Evolutionary conservation across 1,284 basidiomycete genomes (phyloP), one percentile per base, ranked within the genome.

Genomic region (Cryptococcus wingfieldii): DNA sequence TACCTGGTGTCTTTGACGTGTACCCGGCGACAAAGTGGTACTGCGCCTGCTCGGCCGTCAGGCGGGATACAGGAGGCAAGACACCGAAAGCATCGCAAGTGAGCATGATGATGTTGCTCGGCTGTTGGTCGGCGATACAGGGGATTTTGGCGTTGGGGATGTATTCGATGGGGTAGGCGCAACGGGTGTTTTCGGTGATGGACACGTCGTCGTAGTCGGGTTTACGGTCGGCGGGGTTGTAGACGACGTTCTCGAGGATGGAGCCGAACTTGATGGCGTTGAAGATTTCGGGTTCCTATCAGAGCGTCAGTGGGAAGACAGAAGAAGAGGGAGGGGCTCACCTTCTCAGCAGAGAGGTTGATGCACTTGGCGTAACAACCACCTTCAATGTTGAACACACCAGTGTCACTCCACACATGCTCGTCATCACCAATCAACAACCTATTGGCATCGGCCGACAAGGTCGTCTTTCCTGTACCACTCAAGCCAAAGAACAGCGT

Each of bases 361-460:
- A 98, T 90, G 78, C 86, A 89, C 82, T 99, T 98, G 79, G 95
- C 95, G 78, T 98, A 99, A 81, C 95, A 99, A 56, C 96, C 95
- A 68, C 95, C 95, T 77, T 99, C 95, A 70, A 98, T 99, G 84
- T 98, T 98, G 86, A 98, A 98, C 61, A 99, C 95, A 77, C 95
- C 96, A 23, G 83, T 86, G 78, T 96, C 93, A 34, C 90, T 92
- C 94, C 93, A 97, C 71, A 97, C 94, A 77, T 97, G 94, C 80
- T 97, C 93, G 75, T 97, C 94, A 75, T 97, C 93, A 70, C 94
- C 93, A 68, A 97, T 96, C 58, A 97, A 84, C 59, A 89, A 80
- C 63, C 93, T 89, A 68, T 85, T 83, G 38, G 93, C 90, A 78
- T 97, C 93, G 48, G 93, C 92, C 28, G 91, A 95, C 47, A 97